phyloP scores from a whole-genome alignment of 805 yeast species.

The Suhomyces sp. region DNA sequence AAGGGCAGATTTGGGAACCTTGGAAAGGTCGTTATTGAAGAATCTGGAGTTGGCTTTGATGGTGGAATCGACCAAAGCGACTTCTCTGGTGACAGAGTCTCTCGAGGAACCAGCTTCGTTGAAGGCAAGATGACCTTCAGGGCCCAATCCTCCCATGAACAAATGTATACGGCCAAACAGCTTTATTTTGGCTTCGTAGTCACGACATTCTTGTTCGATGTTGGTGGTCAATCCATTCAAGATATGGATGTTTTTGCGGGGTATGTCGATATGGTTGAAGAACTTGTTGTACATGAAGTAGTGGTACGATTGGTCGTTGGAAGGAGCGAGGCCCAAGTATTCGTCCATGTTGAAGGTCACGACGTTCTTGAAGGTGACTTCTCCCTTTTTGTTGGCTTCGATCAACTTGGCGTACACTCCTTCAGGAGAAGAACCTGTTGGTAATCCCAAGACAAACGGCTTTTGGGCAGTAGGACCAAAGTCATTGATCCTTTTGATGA shows the following conservation, averaged over 20 bases:
- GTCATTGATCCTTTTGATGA: constrained; percentile 41
- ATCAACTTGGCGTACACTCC: constrained; percentile 50
- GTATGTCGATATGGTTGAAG: constrained; percentile 56
- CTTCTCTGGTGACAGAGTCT: constrained; percentile 45
- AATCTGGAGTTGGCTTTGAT: constrained; percentile 55
- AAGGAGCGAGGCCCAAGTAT: constrained; percentile 49
- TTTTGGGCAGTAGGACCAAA: constrained; percentile 44
- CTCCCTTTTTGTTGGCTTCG: constrained; percentile 40
- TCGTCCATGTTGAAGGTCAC: constrained; percentile 66
- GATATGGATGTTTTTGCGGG: constrained; percentile 50
- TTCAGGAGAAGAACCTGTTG: constrained; percentile 64
- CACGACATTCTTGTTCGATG: constrained; percentile 44
- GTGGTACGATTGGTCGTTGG: constrained; percentile 52
- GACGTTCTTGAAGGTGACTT: constrained; percentile 49
- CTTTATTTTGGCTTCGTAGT: constrained; percentile 49
- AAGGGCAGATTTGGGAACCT: constrained; percentile 53
- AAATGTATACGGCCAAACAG: constrained; percentile 50
- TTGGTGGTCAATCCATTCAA: constrained; percentile 52
- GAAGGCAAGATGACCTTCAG: constrained; percentile 62
- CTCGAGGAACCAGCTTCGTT: constrained; percentile 56
- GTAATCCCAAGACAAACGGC: constrained; percentile 58
- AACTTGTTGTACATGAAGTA: constrained; percentile 57
- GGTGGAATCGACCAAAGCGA: constrained; percentile 48
- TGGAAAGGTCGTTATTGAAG: constrained; percentile 43
- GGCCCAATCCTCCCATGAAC: constrained; percentile 60